Percentiles rank a stretch among this genome's conserved stretches.
phyloP scores from a whole-genome alignment of 352 stramenopile species.

The Globisporangium canariense region DNA sequence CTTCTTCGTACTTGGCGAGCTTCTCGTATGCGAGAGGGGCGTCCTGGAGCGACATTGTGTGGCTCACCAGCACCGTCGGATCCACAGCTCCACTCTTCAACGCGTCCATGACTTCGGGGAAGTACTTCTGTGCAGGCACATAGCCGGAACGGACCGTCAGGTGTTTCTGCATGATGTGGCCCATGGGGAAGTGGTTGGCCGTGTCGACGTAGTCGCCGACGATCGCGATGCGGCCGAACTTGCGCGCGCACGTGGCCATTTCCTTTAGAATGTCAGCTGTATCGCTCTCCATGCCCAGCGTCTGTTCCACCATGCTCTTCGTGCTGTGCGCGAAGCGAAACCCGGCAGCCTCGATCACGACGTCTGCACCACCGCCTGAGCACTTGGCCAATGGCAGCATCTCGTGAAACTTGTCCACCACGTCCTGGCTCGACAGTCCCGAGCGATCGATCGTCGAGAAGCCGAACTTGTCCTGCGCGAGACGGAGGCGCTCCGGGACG shows the following conservation, averaged over 20 bases:
- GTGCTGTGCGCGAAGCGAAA: slow-evolving; percentile 26
- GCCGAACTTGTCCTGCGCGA: slow-evolving; percentile 30
- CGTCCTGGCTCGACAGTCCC: slow-evolving; percentile 20
- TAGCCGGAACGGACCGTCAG: slow-evolving; percentile 32
- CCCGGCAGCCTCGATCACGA: slow-evolving; percentile 36
- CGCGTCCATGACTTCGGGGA: slow-evolving; percentile 23
- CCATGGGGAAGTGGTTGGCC: slow-evolving; percentile 35
- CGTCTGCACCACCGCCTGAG: slow-evolving; percentile 29
- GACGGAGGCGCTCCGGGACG: slow-evolving; percentile 26
- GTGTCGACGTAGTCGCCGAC: slow-evolving; percentile 34
- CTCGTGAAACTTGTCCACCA: slow-evolving; percentile 27
- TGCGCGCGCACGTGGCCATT: slow-evolving; percentile 29
- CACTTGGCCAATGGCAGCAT: slow-evolving; percentile 23
- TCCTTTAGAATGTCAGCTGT: slow-evolving; percentile 29
- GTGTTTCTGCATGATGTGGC: slow-evolving; percentile 42
- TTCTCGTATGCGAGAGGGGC: slow-evolving; percentile 30
- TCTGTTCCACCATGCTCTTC: slow-evolving; percentile 24
- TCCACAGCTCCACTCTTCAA: slow-evolving; percentile 30
- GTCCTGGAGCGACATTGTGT: slow-evolving; percentile 30
- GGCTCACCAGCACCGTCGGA: slow-evolving; percentile 21
- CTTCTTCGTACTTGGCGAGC: slow-evolving; percentile 25
- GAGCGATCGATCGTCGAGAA: slow-evolving; percentile 34
- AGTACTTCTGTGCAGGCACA: slow-evolving; percentile 34
- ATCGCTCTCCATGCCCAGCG: slow-evolving; percentile 24
- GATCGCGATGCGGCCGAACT: slow-evolving; percentile 29